Conservation (phyloP, 2,329 filamentous ascomycete genomes). For the Epichloe gansuensis region DNA sequence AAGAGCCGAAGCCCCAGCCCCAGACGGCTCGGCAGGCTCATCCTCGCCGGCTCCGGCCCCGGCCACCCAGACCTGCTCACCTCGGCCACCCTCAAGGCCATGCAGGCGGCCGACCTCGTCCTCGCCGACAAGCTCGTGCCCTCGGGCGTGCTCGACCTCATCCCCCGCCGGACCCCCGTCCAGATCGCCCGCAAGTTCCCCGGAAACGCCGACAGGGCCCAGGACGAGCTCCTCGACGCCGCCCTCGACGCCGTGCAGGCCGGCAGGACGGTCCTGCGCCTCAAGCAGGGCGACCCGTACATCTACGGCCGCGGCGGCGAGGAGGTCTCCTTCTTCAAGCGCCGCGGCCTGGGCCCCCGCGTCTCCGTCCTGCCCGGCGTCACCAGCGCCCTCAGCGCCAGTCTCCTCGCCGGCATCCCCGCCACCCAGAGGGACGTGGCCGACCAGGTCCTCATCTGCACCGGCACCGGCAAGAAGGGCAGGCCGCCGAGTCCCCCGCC, state of each 20-base stretch:
- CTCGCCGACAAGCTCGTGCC: slow-evolving; percentile 81
- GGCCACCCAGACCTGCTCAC: slow-evolving; percentile 89
- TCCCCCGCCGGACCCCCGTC: slow-evolving; percentile 78
- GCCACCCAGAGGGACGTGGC: slow-evolving; percentile 79
- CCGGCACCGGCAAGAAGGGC: slow-evolving; percentile 86
- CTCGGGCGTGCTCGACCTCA: slow-evolving; percentile 70
- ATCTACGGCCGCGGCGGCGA: slow-evolving; percentile 92
- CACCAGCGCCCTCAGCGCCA: slow-evolving; percentile 75
- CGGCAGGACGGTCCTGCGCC: slow-evolving; percentile 70
- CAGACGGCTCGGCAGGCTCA: slow-evolving; percentile 50
- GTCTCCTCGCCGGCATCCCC: slow-evolving; percentile 78
- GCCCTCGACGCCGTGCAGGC: slow-evolving; percentile 52
- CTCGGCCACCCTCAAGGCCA: slow-evolving; percentile 64
- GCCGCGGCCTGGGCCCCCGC: slow-evolving; percentile 50
- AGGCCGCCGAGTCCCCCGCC: slow-evolving; percentile 74
- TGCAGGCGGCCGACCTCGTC: slow-evolving; percentile 62
- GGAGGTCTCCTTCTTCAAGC: slow-evolving; percentile 73
- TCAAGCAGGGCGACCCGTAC: slow-evolving; percentile 96
- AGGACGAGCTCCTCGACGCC: slow-evolving; percentile 73
- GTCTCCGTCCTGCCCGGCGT: slow-evolving; percentile 74
- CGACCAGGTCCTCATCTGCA: slow-evolving; percentile 92
- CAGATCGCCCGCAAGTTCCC: slow-evolving; percentile 95
- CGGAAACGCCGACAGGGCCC: slow-evolving; percentile 86
- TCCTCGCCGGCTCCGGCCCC: slow-evolving; percentile 83
- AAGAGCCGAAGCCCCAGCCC: too few relatives aligned